Conservation (phyloP, 768 basidiomycete species). For the Phaeotremella fagi region DNA sequence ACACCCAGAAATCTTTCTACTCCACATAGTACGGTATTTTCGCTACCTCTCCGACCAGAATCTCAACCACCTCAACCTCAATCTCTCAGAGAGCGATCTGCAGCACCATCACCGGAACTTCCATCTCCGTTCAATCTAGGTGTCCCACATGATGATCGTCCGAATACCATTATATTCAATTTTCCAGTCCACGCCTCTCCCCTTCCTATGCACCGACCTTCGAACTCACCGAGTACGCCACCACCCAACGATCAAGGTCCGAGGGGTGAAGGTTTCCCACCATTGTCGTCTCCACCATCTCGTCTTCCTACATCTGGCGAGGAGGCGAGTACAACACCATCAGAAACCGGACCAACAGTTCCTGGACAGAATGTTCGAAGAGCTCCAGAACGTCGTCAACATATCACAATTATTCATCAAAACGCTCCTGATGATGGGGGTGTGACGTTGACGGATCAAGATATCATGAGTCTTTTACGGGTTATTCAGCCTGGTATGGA, state of each 20-base stretch:
- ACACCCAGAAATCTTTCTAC: neutral
- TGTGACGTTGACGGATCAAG: no score
- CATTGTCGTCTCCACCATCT: no score
- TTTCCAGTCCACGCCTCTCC: constrained; percentile 18
- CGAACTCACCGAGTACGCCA: constrained; percentile 5
- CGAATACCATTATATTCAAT: constrained; percentile 6
- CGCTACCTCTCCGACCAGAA: neutral
- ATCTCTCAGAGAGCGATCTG: neutral
- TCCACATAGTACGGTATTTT: neutral
- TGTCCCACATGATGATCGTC: no score
- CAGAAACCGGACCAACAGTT: no score
- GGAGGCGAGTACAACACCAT: no score
- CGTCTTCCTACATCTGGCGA: no score
- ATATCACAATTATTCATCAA: neutral
- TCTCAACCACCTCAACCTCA: neutral
- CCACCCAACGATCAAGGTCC: neutral
- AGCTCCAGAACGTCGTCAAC: neutral
- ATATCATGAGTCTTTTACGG: no score
- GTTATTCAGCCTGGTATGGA: no score
- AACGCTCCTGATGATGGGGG: no score
- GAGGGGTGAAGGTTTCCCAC: neutral
- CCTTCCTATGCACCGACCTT: constrained; percentile 5
- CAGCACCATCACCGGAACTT: neutral
- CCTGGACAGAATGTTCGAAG: neutral
- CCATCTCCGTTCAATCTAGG: no score